Percentiles rank a stretch among this genome's conserved stretches.
Conservation (phyloP, 345 rosid genomes). For the Zanthoxylum bungeanum region DNA sequence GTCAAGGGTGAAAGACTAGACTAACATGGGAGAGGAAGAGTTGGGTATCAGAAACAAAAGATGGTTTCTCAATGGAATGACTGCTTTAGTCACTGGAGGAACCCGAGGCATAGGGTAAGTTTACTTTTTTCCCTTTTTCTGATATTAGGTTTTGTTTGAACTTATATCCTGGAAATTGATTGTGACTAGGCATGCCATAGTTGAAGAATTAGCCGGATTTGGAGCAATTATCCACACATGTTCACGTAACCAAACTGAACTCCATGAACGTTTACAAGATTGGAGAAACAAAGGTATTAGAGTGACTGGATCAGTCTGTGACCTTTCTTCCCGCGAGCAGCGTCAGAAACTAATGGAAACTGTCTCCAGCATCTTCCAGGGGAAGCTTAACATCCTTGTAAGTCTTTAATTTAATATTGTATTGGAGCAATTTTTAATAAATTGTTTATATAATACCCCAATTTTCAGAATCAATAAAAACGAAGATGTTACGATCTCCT, state of each 20-base stretch:
- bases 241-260: background rate
- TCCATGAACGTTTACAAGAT: slow-evolving; percentile 2
- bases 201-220: slow-evolving; percentile 6
- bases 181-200: background rate
- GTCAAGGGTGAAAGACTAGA: background rate
- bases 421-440: too few species aligned
- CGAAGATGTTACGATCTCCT: too few species aligned
- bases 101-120: slow-evolving; percentile 21
- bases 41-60: background rate
- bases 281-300: slow-evolving; percentile 44
- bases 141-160: background rate
- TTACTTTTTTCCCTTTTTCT: background rate
- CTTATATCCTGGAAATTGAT: background rate
- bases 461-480: too few species aligned
- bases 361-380: slow-evolving; percentile 38
- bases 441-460: too few species aligned
- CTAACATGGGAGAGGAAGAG: background rate
- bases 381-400: slow-evolving; percentile 56
- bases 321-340: slow-evolving; percentile 22
- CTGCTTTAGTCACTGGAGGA: slow-evolving; percentile 27
- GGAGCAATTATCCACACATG: slow-evolving; percentile 8
- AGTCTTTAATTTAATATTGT: background rate
- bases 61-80: slow-evolving; percentile 25
- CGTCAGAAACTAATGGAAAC: slow-evolving; percentile 40
- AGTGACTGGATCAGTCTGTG: slow-evolving; percentile 50